Evolutionary conservation across 78 protist genomes (phyloP).

Genomic region (Guillardia theta): DNA sequence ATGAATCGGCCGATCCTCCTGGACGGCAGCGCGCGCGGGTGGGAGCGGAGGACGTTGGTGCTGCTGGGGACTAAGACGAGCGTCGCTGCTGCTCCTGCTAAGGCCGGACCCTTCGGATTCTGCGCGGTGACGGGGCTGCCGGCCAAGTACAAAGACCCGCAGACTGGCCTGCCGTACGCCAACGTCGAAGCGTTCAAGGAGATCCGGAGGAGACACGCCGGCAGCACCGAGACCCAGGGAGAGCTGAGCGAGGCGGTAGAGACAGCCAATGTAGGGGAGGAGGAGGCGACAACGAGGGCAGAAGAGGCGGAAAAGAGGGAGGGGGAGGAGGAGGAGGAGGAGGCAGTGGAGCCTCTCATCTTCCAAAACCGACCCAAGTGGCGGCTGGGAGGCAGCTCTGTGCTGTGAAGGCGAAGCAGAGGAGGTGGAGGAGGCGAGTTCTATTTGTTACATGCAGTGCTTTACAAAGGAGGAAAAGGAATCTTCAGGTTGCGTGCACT

Average conservation of each 20-base stretch:
- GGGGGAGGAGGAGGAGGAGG: constrained; percentile 12
- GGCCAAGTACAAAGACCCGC: constrained; percentile 38
- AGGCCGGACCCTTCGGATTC: not conserved
- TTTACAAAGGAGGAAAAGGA: not conserved
- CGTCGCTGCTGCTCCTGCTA: too few species aligned
- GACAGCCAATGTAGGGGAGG: not conserved
- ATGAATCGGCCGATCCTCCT: too few species aligned
- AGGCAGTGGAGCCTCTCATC: not conserved
- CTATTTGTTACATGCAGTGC: not conserved
- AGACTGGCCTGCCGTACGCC: not conserved
- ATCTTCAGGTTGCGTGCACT: not conserved
- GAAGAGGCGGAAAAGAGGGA: not conserved
- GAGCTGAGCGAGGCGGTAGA: not conserved
- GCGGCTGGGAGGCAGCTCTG: not conserved
- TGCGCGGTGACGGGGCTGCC: constrained; percentile 49
- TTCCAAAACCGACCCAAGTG: not conserved
- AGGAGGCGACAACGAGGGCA: too few species aligned
- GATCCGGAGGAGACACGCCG: not conserved
- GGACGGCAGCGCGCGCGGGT: too few species aligned
- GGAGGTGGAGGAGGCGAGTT: not conserved
- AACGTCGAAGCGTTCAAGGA: constrained; percentile 15
- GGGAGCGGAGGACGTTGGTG: too few species aligned
- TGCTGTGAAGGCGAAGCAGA: not conserved
- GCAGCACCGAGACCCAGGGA: not conserved
- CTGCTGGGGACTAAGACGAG: too few species aligned